Conservation (phyloP, 768 basidiomycete genomes). For the Paxillus rubicundulus region DNA sequence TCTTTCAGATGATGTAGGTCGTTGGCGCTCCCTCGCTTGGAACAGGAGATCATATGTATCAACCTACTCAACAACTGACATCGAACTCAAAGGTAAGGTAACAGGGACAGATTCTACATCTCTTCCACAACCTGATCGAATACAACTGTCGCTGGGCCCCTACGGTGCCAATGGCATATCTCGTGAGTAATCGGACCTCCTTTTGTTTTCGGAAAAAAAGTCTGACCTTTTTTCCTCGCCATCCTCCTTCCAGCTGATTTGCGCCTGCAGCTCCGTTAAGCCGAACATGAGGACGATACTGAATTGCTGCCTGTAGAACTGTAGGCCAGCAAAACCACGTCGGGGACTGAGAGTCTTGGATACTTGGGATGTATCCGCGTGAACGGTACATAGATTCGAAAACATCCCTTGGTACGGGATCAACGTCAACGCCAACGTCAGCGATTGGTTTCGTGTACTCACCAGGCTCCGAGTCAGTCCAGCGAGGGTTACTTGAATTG, state of each 20-base stretch:
- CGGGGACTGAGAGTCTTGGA: constrained; percentile 30
- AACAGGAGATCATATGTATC: neutral
- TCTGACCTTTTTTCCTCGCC: constrained; percentile 24
- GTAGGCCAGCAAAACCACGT: constrained; percentile 27
- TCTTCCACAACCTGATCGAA: constrained; percentile 34
- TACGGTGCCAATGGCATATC: constrained; percentile 2
- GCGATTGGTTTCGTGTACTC: neutral
- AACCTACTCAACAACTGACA: neutral
- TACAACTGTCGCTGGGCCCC: constrained; percentile 32
- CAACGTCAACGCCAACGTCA: neutral
- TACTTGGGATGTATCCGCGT: constrained; percentile 28
- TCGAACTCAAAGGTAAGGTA: too few species aligned
- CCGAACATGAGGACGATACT: constrained; percentile 45
- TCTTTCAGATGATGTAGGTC: neutral
- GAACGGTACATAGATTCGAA: constrained; percentile 20
- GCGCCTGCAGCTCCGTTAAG: constrained; percentile 45
- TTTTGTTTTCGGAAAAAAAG: too few species aligned
- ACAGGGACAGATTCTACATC: constrained; percentile 3
- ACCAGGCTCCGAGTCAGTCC: constrained; percentile 33
- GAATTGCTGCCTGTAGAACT: constrained; percentile 34
- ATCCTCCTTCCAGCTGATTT: constrained; percentile 43
- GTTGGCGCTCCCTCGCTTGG: too few species aligned
- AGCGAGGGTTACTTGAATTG: constrained; percentile 21
- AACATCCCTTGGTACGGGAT: constrained; percentile 24
- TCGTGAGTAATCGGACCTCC: neutral